Evolutionary conservation across 2,329 filamentous ascomycete genomes (phyloP).

Genomic region (Talaromyces sp.): DNA sequence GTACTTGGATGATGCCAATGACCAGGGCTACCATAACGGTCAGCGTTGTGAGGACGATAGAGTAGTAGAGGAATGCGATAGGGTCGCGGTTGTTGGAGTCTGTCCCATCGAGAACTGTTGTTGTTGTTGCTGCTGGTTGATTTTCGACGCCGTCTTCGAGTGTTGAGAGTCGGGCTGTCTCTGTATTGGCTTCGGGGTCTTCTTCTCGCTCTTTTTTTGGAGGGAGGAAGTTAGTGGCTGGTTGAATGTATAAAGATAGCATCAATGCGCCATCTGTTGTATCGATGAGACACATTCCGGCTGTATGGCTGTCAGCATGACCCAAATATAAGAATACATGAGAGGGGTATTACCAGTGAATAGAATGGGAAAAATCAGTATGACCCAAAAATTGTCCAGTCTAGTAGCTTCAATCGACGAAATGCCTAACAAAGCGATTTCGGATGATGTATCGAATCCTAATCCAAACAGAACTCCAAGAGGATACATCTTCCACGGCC

Average conservation of each 20-base stretch:
- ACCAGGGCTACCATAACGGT: slow-evolving; percentile 81
- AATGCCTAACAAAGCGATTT: slow-evolving; percentile 88
- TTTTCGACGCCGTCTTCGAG: not conserved
- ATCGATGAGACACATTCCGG: slow-evolving; percentile 92
- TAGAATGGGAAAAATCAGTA: slow-evolving; percentile 82
- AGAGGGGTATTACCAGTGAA: slow-evolving; percentile 67
- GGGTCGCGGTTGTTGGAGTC: slow-evolving; percentile 57
- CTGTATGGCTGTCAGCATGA: slow-evolving; percentile 38
- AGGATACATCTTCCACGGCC: slow-evolving; percentile 90
- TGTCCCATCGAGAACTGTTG: slow-evolving; percentile 28
- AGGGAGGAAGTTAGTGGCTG: slow-evolving; percentile 40
- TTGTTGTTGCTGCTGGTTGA: slow-evolving; percentile 53
- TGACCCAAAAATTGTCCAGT: slow-evolving; percentile 90
- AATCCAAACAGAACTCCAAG: slow-evolving; percentile 84
- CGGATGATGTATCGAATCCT: slow-evolving; percentile 92
- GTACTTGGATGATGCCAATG: slow-evolving; percentile 79
- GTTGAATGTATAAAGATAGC: slow-evolving; percentile 81
- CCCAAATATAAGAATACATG: not conserved
- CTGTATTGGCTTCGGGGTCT: not conserved
- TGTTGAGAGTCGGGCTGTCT: not conserved
- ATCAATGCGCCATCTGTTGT: slow-evolving; percentile 91
- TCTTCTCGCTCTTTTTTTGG: slow-evolving; percentile 14
- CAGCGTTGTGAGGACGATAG: slow-evolving; percentile 76
- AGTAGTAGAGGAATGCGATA: slow-evolving; percentile 93
- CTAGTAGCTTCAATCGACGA: slow-evolving; percentile 79